These are phyloP conservation scores for Opeltia flavorubescens DNA, from an alignment of 495 filamentous ascomycete species.

Conservation along the genomic window DNA sequence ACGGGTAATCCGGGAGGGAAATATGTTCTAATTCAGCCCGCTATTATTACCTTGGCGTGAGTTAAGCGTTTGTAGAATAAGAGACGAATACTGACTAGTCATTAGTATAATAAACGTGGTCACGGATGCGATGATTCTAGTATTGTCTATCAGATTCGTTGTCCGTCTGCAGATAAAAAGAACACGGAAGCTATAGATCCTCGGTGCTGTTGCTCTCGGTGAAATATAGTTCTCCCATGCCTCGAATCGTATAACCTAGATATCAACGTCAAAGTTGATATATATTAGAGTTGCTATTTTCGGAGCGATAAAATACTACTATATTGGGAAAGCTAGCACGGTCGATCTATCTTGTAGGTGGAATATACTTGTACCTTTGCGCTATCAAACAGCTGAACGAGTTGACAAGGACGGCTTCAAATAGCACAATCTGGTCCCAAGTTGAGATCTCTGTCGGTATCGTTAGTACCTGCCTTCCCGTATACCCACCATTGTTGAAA, in stretches of 20 bases:
- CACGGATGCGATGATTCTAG: not conserved
- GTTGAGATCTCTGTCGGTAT: not conserved
- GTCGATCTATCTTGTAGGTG: not conserved
- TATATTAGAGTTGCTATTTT: not conserved
- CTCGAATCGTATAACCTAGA: not conserved
- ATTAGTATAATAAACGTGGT: not conserved
- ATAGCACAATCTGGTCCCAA: not conserved
- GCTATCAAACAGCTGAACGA: not conserved
- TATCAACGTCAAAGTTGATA: not conserved
- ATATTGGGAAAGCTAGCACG: not conserved
- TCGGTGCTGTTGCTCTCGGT: not conserved
- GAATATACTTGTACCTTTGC: not conserved
- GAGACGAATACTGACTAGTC: not conserved
- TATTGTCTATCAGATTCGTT: not conserved
- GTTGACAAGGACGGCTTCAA: not conserved
- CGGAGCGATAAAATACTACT: not conserved
- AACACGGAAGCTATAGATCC: not conserved
- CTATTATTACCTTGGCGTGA: not conserved
- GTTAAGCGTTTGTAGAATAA: not conserved
- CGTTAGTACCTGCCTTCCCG: constrained; percentile 3
- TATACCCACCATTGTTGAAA: constrained; percentile 9
- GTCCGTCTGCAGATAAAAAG: not conserved
- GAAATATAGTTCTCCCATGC: not conserved
- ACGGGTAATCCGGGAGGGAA: not conserved
- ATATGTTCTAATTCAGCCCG: not conserved